Percentiles rank a stretch among this genome's conserved stretches.
Evolutionary conservation across 2,329 filamentous ascomycete species (phyloP).

Genomic region (Pseudogymnoascus sp.): DNA sequence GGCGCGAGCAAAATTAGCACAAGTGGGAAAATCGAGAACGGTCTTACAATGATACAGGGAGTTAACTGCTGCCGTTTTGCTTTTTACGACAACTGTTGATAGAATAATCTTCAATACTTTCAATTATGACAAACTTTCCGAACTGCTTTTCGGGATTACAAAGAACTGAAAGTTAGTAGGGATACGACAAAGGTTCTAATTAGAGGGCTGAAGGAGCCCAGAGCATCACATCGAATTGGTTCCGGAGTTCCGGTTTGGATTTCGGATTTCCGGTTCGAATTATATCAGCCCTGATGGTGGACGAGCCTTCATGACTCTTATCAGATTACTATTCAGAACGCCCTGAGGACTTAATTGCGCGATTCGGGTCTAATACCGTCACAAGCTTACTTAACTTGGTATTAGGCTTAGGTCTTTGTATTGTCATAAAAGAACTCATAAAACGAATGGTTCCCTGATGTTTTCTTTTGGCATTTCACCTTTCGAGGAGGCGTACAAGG

Average conservation of each 20-base stretch:
- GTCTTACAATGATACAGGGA: not conserved
- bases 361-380: too few relatives aligned
- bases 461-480: not conserved
- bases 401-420: not conserved
- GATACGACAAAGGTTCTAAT: not conserved
- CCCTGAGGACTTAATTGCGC: too few relatives aligned
- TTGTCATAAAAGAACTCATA: not conserved
- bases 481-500: not conserved
- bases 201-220: not conserved
- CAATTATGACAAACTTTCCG: not conserved
- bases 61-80: not conserved
- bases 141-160: not conserved
- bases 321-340: too few relatives aligned
- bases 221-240: not conserved
- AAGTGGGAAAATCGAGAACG: not conserved
- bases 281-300: too few relatives aligned
- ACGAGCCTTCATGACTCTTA: too few relatives aligned
- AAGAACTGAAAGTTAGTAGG: not conserved
- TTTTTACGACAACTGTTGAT: not conserved
- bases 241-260: not conserved
- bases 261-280: not conserved
- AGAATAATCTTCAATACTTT: not conserved
- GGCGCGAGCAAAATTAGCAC: not conserved
- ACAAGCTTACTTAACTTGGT: not conserved
- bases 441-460: not conserved